Conservation (phyloP, 177 flowering plant species). For the Vitis hybrid region DNA sequence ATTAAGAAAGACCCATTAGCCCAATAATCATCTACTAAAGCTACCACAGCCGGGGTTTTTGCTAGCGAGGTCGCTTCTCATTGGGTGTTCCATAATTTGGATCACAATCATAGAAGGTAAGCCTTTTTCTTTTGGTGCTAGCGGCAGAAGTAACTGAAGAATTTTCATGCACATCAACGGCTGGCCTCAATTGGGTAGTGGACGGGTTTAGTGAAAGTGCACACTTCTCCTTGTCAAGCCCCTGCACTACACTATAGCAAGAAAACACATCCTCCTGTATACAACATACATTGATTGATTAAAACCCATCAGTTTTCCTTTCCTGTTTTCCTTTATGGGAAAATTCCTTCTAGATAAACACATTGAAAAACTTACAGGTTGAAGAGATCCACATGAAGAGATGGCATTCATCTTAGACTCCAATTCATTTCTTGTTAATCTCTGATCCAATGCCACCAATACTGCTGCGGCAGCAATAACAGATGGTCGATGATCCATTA, state of each 20-base stretch:
- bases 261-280: constrained; percentile 32
- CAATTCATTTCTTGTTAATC: constrained; percentile 32
- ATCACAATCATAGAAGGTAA: constrained; percentile 17
- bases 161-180: constrained; percentile 8
- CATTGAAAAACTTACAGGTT: constrained; percentile 30
- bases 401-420: constrained; percentile 30
- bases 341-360: neutral
- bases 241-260: constrained; percentile 29
- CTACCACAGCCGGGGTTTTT: neutral
- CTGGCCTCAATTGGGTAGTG: constrained; percentile 9
- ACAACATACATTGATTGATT: neutral
- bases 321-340: neutral
- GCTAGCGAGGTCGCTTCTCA: constrained; percentile 13
- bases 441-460: constrained; percentile 33
- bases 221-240: constrained; percentile 12
- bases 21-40: neutral
- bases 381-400: constrained; percentile 14
- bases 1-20: constrained; percentile 8
- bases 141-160: constrained; percentile 17
- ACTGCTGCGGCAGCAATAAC: constrained; percentile 45
- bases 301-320: neutral
- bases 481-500: constrained; percentile 35
- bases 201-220: constrained; percentile 19
- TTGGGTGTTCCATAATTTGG: constrained; percentile 6
- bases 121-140: constrained; percentile 25